Percentiles rank a stretch among this genome's conserved stretches.
These are phyloP conservation scores for Pseudoturritis turrita DNA, from an alignment of 345 rosid genomes.

Conservation along the genomic window DNA sequence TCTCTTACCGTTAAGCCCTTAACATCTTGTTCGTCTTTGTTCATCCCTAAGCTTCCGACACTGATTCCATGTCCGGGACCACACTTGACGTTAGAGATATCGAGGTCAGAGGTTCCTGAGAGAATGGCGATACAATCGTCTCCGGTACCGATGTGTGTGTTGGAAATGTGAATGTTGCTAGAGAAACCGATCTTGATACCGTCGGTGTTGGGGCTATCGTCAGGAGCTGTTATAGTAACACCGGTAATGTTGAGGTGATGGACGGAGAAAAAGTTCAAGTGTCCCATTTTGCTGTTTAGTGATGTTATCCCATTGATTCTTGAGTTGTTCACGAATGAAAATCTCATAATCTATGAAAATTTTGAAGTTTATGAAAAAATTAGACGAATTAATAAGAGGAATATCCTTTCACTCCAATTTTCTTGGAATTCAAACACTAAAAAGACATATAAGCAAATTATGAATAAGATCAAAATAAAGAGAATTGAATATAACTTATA, in stretches of 20 bases:
- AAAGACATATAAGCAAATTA: no score
- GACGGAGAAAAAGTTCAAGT: constrained; percentile 17
- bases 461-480: no score
- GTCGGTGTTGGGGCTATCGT: constrained; percentile 27
- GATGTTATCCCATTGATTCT: constrained; percentile 25
- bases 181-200: constrained; percentile 27
- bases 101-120: constrained; percentile 13
- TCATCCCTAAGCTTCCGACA: constrained; percentile 27
- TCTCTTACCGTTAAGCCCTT: not conserved
- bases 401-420: no score
- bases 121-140: constrained; percentile 31
- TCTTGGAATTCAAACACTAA: no score
- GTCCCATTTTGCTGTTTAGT: constrained; percentile 29
- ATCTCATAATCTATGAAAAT: constrained; percentile 6
- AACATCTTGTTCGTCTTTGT: constrained; percentile 21
- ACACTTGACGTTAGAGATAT: constrained; percentile 21
- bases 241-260: constrained; percentile 17
- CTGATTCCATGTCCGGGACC: constrained; percentile 31
- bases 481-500: no score
- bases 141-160: constrained; percentile 22
- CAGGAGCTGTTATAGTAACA: constrained; percentile 20
- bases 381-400: no score
- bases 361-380: not conserved
- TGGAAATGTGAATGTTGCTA: constrained; percentile 14
- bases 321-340: constrained; percentile 26